Evolutionary conservation across 345 rosid species (phyloP).

Genomic region (Viola odorata): DNA sequence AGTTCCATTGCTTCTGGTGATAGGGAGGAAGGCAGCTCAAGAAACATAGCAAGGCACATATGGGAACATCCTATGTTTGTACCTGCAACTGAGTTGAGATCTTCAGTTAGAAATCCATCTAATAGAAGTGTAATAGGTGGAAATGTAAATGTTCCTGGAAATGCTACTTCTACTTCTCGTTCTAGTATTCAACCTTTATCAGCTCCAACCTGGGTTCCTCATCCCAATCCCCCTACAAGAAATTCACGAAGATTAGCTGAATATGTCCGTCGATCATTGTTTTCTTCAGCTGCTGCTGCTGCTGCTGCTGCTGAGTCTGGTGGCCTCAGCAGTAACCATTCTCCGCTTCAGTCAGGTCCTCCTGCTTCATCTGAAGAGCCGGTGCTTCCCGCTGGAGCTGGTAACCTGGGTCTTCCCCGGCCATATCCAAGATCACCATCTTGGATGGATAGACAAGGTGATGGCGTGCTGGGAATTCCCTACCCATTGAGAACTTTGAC

Average conservation of each 20-base stretch:
- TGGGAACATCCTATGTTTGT: conserved; percentile 48
- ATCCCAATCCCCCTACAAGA: conserved; percentile 38
- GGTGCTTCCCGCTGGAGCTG: conserved; percentile 43
- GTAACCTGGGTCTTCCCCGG: conserved; percentile 38
- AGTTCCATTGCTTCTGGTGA: conserved; percentile 34
- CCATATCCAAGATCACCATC: conserved; percentile 50
- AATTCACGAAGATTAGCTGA: conserved; percentile 64
- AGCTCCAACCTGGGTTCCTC: conserved; percentile 42
- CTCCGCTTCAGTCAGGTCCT: conserved; percentile 31
- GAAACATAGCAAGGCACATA: conserved; percentile 34
- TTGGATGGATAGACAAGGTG: conserved; percentile 59
- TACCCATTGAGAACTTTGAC: conserved; percentile 51
- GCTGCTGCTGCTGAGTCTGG: conserved; percentile 36
- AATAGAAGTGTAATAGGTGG: conserved; percentile 29
- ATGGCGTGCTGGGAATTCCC: conserved; percentile 43
- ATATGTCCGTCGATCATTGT: conserved; percentile 59
- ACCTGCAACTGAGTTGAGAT: conserved; percentile 45
- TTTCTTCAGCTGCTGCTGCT: conserved; percentile 43
- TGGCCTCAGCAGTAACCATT: conserved; percentile 38
- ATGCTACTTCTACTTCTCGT: conserved; percentile 44
- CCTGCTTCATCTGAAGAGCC: conserved; percentile 40
- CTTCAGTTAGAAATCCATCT: conserved; percentile 31
- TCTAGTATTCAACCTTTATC: conserved; percentile 47
- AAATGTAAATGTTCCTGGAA: conserved; percentile 38
- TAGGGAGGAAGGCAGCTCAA: conserved; percentile 42